Conservation (phyloP, 1,139 yeast genomes). For the Spencermartinsiella ligniputridi region DNA sequence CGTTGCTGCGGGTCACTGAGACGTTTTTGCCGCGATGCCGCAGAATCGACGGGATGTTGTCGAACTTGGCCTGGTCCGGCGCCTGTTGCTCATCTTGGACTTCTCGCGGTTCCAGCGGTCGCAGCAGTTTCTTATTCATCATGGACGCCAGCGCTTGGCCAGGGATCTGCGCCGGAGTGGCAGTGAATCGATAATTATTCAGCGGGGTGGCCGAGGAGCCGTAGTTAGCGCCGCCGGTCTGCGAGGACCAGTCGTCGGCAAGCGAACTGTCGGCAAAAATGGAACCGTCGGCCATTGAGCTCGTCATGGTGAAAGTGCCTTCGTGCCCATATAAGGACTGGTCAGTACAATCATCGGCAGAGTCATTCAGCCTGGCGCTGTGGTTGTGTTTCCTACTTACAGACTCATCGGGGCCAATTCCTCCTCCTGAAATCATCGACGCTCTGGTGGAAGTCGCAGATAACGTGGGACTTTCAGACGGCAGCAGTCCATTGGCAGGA, state of each 20-base stretch:
- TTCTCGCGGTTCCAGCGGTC: conserved; percentile 41
- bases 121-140: conserved; percentile 30
- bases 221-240: neutral
- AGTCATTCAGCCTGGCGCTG: no score
- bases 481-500: conserved; percentile 12
- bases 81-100: conserved; percentile 12
- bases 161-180: conserved; percentile 20
- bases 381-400: conserved; percentile 1
- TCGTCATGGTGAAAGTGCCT: conserved; percentile 8
- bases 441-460: conserved; percentile 12
- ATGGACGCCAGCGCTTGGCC: conserved; percentile 6
- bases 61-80: conserved; percentile 41
- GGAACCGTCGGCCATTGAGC: conserved; percentile 5
- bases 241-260: conserved; percentile 13
- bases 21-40: conserved; percentile 66
- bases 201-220: neutral
- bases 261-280: conserved; percentile 9
- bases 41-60: conserved; percentile 66
- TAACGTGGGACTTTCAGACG: conserved; percentile 12
- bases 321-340: conserved; percentile 2
- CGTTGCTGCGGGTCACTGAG: conserved; percentile 53
- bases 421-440: conserved; percentile 3
- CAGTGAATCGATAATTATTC: conserved; percentile 17
- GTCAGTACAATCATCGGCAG: neutral
- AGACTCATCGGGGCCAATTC: conserved; percentile 9